Evolutionary conservation across 306 rosid genomes (phyloP), one percentile per base, ranked within the genome.

Genomic region (Castanea mollissima): DNA sequence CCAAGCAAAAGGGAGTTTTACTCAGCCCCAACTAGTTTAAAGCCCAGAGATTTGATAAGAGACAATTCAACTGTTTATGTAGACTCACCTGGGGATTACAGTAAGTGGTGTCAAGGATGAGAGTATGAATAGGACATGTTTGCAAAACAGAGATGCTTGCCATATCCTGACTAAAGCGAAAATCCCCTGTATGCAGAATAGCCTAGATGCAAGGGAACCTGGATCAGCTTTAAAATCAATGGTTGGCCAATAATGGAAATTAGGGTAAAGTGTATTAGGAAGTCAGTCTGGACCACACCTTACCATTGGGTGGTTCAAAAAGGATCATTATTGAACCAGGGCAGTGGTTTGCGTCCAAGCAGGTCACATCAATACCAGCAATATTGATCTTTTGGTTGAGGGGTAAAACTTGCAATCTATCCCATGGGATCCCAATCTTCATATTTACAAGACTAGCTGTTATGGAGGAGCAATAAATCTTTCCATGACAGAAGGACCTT

Each of bases 301-400:
- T 90, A 86, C 94, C 88, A 69, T 83, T 87, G 4, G 97, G 95
- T 74, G 97, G 99, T 83, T 94, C 94, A 85, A 94, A 94, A 80
- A 94, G 95, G 81, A 92, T 80, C 71, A 92, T 86, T 80, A 94
- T 78, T 38, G 97, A 88, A 85, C 99, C 99, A 69, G 97, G 97
- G 77, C 97, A 94, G 78, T 94, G 99, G 81, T 92, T 94, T 85
- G 99, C 99, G 86, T 94, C 99, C 89, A 92, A 85, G 86, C 91
- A 94, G 82, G 95, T 94, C 85, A 94, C 95, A 57, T 83, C 87
- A 80, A 89, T 69, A 65, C 97, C 97, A 6, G 86, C 86, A 85
- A 94, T 87, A 78, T 85, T 90, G 69, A 86, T 79, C 83, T 83
- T 92, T 84, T 91, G 87, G 84, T 92, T 80, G 31, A 92, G 88